Evolutionary conservation across 225 moss, liverwort and hornwort genomes (phyloP), one percentile per base, ranked within the genome.

Genomic region (Rhytidiadelphus loreus): DNA sequence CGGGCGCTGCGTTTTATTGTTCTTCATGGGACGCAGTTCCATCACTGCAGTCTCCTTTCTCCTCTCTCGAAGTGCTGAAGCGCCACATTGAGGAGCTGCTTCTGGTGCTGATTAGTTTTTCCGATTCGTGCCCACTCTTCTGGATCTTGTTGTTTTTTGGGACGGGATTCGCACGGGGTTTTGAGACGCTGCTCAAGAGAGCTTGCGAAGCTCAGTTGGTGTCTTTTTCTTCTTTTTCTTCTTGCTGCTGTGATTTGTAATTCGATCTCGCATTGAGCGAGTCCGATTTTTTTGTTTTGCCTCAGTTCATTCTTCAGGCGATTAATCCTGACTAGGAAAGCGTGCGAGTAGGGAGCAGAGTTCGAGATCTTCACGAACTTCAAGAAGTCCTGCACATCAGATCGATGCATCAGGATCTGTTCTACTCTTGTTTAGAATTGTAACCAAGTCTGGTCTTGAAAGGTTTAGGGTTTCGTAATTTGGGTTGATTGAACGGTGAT

Each of bases 251-350:
- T 70, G 92, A 73, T 68, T 81, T 55, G 77, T 55, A 70, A 76
- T 75, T 81, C 44, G 75, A 74, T 52, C 86, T 87, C 78, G 89
- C 89, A 73, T 56, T 61, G 73, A 87, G 58, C 75, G 75, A 87
- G 73, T 79, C 59, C 86, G 65, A 78, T 83, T 74, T 17, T 68
- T 84, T 37, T 56, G 70, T 84, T 69, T 65, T 75, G 16, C 72
- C n/a, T 73, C 59, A 50, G 75, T 75, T 88, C 71, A 88, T 88
- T 83, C 52, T 88, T 86, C 79, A 63, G 86, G 89, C 60, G 89
- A 87, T 65, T 68, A 53, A 68, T 58, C 53, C 52, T 75, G 77
- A 48, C 69, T 55, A 59, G 76, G 50, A 56, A 64, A 88, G 35
- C 29, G 83, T 88, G 88, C 66, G 35, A 88, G 25, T 74, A 58